Conservation (phyloP, 2,329 filamentous ascomycete species). For the Tetracladium maxilliforme region DNA sequence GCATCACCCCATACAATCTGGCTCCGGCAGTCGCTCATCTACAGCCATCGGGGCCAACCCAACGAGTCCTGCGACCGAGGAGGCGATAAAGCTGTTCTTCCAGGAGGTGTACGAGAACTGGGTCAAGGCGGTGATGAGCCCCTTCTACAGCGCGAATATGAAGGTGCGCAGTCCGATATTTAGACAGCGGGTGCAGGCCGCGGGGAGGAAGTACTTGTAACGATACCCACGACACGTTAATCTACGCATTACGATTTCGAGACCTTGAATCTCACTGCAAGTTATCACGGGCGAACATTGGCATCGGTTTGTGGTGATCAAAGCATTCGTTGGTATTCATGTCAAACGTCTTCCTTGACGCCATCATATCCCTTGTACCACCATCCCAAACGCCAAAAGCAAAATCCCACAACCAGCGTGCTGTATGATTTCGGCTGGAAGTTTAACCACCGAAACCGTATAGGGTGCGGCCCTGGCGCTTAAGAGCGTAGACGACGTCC, state of each 20-base stretch:
- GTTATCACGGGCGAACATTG: too few relatives aligned
- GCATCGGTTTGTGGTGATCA: too few relatives aligned
- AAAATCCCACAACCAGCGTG: too few relatives aligned
- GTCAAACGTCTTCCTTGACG: too few relatives aligned
- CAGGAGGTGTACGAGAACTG: slow-evolving; percentile 91
- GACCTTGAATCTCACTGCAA: too few relatives aligned
- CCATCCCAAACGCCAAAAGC: too few relatives aligned
- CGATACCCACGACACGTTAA: too few relatives aligned
- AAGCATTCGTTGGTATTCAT: too few relatives aligned
- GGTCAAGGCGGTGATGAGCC: slow-evolving; percentile 94
- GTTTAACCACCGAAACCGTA: slow-evolving; percentile 54
- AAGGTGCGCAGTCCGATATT: slow-evolving; percentile 81
- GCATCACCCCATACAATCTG: slow-evolving; percentile 54
- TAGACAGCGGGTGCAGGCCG: slow-evolving; percentile 63
- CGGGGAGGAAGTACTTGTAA: slow-evolving; percentile 84
- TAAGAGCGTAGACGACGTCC: slow-evolving; percentile 47
- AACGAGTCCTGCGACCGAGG: slow-evolving; percentile 78
- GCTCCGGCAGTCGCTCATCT: slow-evolving; percentile 33
- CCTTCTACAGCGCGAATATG: slow-evolving; percentile 80
- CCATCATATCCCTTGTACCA: too few relatives aligned
- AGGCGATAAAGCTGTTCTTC: slow-evolving; percentile 92
- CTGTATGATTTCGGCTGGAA: too few relatives aligned
- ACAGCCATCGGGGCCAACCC: slow-evolving; percentile 74
- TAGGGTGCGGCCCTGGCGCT: slow-evolving; percentile 51
- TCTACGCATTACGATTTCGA: too few relatives aligned